A percentile compares a stretch with the other conserved stretches of the same genome.
phyloP scores from a whole-genome alignment of 257 asterid species.

The Paulownia fortunei region DNA sequence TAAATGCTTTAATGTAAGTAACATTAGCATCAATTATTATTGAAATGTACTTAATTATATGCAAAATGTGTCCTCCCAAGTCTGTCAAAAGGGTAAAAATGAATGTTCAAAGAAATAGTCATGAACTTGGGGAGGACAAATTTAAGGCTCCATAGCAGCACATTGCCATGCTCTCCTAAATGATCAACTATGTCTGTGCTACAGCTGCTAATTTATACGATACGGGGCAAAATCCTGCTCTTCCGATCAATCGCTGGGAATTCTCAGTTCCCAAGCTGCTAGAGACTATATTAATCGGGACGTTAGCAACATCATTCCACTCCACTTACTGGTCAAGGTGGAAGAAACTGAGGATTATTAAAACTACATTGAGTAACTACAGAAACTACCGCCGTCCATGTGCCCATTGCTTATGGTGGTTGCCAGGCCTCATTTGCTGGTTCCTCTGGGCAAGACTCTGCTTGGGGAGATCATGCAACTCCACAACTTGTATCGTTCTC shows the following conservation, averaged over 20 bases:
- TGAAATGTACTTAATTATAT: conserved; percentile 23
- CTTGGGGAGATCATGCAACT: conserved; percentile 81
- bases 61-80: conserved; percentile 27
- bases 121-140: conserved; percentile 15
- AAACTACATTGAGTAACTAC: conserved; percentile 21
- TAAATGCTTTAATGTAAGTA: background rate
- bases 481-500: conserved; percentile 83
- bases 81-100: background rate
- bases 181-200: conserved; percentile 30
- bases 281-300: conserved; percentile 19
- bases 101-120: conserved; percentile 1
- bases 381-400: conserved; percentile 56
- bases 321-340: conserved; percentile 28
- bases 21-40: background rate
- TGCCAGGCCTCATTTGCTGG: conserved; percentile 55
- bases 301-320: conserved; percentile 28
- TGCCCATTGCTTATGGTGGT: conserved; percentile 56
- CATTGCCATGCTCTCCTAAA: conserved; percentile 9
- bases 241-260: background rate
- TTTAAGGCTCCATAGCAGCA: background rate
- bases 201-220: background rate
- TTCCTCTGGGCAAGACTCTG: conserved; percentile 59
- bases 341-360: conserved; percentile 23
- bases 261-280: conserved; percentile 25
- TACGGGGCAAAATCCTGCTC: conserved; percentile 1